Evolutionary conservation across 129 eudicot genomes (phyloP).

Genomic region (Centaurea solstitialis): DNA sequence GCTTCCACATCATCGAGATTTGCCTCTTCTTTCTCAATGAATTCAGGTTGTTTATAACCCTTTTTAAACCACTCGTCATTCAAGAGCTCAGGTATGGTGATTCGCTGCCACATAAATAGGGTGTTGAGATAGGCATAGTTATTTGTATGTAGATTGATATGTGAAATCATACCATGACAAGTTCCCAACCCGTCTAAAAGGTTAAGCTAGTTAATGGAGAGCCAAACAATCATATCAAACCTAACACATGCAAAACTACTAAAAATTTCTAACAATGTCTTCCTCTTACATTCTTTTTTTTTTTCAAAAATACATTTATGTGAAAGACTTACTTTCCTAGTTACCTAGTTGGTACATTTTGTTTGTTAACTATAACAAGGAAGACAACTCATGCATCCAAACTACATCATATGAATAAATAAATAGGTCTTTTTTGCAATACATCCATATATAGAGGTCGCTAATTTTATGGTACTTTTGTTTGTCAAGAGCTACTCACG

Average conservation of each 20-base stretch:
- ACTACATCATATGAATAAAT: background rate
- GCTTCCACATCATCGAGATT: constrained; percentile 97
- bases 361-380: background rate
- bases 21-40: constrained; percentile 74
- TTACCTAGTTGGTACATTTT: background rate
- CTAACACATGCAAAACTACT: background rate
- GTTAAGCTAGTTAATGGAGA: background rate
- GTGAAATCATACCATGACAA: background rate
- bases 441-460: background rate
- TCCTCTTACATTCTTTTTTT: background rate
- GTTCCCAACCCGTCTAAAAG: background rate
- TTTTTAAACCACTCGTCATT: constrained; percentile 92
- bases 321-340: background rate
- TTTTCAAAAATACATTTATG: background rate
- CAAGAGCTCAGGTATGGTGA: constrained; percentile 79
- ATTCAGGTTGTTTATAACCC: constrained; percentile 75
- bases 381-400: background rate
- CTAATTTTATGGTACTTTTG: background rate
- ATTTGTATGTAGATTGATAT: background rate
- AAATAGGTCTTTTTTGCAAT: background rate
- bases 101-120: constrained; percentile 58
- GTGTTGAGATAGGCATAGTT: constrained; percentile 7
- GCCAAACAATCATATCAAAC: background rate
- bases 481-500: background rate
- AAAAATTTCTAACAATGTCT: background rate